Base-by-base conservation (phyloP, 2,329 filamentous ascomycete genomes). In the Talaromyces sp. region DNA sequence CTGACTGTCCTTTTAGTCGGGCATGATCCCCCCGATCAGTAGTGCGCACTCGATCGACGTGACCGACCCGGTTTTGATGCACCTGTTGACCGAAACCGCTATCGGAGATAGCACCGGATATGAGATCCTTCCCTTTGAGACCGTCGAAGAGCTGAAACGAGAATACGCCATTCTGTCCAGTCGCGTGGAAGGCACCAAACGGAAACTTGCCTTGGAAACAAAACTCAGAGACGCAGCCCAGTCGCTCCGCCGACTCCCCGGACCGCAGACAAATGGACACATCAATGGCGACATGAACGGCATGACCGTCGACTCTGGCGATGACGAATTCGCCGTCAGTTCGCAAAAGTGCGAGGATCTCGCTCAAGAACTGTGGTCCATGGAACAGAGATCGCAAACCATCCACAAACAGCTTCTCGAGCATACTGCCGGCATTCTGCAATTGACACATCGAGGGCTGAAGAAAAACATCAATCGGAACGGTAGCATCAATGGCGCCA, bases 191-290 rank as follows among this genome's bases (percentile, higher is more conserved):
- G 88, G 91, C 42, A 88, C 91, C 23, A 87, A 89, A 67, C 86
- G 91, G 63, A 96, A 94, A 76, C 83, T 99, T 42, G 87, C 88
- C 34, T 87, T 98, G 53, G 95, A 99, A 75, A 90, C 88, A 60
- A 99, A 98, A 79, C 92, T 97, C 69, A 90, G 92, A 68, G 94
- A 98, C 82, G 95, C 95, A 0, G 92, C 95, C 10, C 85, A 89
- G 66, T 96, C 92, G 47, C 88, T 99, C 76, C 88, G 89, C 62
- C 88, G 89, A 68, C 81, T 99, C 33, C 92, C 96, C 72, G 85
- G 85, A 8, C 83, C 87, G n/a, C 82, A 83, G 36, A 81, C 80
- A n/a, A 83, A 73, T 78, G 82, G 70, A 74, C 82, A 75, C 72
- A 83, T 74, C 75, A 88, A 79, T 58, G 75, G 83, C 51, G 77